Base-by-base conservation (phyloP, 2,329 filamentous ascomycete species). In the Byssothecium circinans region DNA sequence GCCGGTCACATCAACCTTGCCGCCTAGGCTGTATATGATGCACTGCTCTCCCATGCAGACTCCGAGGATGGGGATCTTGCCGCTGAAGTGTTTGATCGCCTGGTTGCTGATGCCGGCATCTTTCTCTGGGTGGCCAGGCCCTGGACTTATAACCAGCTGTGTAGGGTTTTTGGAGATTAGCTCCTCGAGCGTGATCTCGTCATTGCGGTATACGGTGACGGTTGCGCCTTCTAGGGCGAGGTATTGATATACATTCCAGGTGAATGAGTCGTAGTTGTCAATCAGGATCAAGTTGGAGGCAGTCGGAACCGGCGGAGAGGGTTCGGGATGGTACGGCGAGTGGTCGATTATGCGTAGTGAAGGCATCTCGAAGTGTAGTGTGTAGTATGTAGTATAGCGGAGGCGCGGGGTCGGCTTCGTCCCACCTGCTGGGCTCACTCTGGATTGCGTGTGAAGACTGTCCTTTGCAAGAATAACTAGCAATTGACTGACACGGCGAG, bases 11-110 rank as follows among this genome's bases (percentile, higher is more conserved):
- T 86, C 87, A 41, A 99, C 94, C 41, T 88, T 85, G 51, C 94
- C 94, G 39, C 94, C 94, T 65, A 95, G 97, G 25, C 90, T 86
- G 45, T 94, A 88, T 68, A 95, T 92, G 57, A 99, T 97, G 73
- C 94, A 99, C 78, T 99, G 94, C 85, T 96, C 87, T 60, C 94
- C 94, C 92, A 99, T 97, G 68, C 94, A 99, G 23, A 99, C 94
- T n/a, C 94, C 94, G 43, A 99, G 83, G 12, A 99, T 84, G 10
- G 94, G 94, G 40, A 99, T 89, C 74, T 96, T 97, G 58, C 94
- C 94, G 23, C 87, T 85, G 71, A 97, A 99, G 71, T 96, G 80
- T 61, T 84, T 80, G 65, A 99, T 96, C 34, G 90, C 91, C 72
- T 89, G 89, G 67, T 90, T 90, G 72, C 91, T 96, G 64, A 99